These are phyloP conservation scores for Naganishia vaughanmartiniae DNA, from an alignment of 768 basidiomycete genomes.

Conservation along the genomic window DNA sequence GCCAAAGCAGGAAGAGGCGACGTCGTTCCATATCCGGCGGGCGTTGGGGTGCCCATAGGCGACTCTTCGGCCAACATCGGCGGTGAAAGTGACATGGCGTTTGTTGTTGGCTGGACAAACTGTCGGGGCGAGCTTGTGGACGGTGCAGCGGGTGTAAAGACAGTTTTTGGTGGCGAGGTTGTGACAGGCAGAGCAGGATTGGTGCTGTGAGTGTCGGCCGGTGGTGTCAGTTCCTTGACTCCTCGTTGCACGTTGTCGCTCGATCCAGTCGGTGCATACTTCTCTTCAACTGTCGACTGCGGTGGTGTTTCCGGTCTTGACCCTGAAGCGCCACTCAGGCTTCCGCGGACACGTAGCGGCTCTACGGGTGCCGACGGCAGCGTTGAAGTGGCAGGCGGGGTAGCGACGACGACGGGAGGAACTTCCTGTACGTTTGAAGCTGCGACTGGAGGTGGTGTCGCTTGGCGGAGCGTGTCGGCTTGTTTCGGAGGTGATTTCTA, in stretches of 20 bases:
- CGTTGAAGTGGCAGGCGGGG: background rate
- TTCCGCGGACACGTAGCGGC: constrained; percentile 12
- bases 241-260: background rate
- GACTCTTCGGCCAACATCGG: constrained; percentile 22
- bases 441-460: background rate
- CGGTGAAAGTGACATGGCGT: constrained; percentile 5
- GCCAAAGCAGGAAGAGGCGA: background rate
- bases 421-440: background rate
- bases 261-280: background rate
- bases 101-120: background rate
- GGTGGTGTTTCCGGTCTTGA: background rate
- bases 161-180: background rate
- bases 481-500: background rate
- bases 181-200: background rate
- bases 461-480: background rate
- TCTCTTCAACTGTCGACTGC: background rate
- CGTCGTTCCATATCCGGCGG: background rate
- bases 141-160: background rate
- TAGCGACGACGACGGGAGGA: background rate
- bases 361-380: background rate
- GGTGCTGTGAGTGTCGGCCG: background rate
- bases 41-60: constrained; percentile 26
- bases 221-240: background rate
- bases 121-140: background rate
- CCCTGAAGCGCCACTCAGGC: background rate